A percentile compares a stretch with the other conserved stretches of the same genome.
Conservation (phyloP, 176 grass and related monocot genomes). For the Oryza punctata region DNA sequence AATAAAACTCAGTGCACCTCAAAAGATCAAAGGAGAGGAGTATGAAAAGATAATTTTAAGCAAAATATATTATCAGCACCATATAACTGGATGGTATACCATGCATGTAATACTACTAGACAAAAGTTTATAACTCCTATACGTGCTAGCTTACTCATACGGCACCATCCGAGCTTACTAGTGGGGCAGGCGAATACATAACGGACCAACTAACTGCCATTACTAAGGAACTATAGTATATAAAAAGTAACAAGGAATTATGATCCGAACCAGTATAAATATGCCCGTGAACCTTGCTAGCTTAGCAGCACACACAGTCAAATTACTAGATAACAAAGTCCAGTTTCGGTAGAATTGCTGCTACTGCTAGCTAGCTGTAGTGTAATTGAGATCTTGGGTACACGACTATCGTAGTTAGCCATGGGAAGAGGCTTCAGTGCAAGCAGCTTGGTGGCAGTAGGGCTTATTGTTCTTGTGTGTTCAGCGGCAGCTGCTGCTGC, state of each 20-base stretch:
- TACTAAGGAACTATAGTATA: background rate
- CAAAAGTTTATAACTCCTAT: background rate
- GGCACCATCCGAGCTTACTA: background rate
- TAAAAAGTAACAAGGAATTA: background rate
- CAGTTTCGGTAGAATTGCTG: background rate
- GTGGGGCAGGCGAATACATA: background rate
- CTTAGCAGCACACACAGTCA: background rate
- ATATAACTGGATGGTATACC: no score
- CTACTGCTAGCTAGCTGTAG: no score
- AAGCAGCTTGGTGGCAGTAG: background rate
- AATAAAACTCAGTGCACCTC: no score
- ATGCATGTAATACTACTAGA: no score
- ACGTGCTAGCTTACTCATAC: slow-evolving; percentile 24
- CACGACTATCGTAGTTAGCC: background rate
- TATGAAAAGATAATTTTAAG: no score
- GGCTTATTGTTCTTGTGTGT: slow-evolving; percentile 20
- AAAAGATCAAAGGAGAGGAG: no score
- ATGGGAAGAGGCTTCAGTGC: slow-evolving; percentile 57
- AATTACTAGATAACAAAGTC: background rate
- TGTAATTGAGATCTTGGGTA: background rate
- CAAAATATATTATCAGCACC: no score
- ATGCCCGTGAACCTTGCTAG: background rate
- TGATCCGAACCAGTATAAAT: slow-evolving; percentile 26
- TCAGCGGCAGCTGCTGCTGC: slow-evolving; percentile 5
- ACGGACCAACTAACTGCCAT: background rate